Percentiles rank a stretch among this genome's conserved stretches.
phyloP scores from a whole-genome alignment of 75 land plant species.

The Cryptomeria japonica region DNA sequence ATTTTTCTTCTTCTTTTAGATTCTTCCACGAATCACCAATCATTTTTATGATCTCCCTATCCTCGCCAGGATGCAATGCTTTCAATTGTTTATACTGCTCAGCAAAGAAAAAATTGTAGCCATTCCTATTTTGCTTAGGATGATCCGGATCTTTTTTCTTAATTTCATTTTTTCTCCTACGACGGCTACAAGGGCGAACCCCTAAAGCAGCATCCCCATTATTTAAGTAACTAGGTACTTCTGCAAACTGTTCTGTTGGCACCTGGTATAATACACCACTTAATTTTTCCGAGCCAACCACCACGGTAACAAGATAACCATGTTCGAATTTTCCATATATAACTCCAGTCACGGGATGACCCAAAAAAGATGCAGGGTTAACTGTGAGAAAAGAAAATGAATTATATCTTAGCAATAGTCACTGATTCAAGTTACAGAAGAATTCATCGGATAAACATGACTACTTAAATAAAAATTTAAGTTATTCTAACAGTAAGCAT shows the following conservation, averaged over 20 bases:
- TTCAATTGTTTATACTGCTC: slow-evolving; percentile 66
- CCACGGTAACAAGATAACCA: slow-evolving; percentile 84
- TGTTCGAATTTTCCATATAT: slow-evolving; percentile 92
- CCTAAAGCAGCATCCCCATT: slow-evolving; percentile 21
- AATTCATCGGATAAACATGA: not conserved
- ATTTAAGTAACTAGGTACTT: not conserved
- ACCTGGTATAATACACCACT: slow-evolving; percentile 82
- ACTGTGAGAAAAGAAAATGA: slow-evolving; percentile 11
- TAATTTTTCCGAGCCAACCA: slow-evolving; percentile 63
- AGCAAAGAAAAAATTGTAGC: slow-evolving; percentile 83
- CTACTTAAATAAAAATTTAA: not conserved
- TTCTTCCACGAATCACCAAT: slow-evolving; percentile 93
- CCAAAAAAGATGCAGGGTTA: slow-evolving; percentile 28
- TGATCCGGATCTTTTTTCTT: slow-evolving; percentile 72
- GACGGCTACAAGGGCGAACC: slow-evolving; percentile 32
- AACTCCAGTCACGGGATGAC: slow-evolving; percentile 61
- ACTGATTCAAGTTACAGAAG: not conserved
- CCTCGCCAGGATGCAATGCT: slow-evolving; percentile 59
- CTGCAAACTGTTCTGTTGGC: slow-evolving; percentile 36
- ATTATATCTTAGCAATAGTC: not conserved
- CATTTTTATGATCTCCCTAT: slow-evolving; percentile 83
- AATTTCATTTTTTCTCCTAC: slow-evolving; percentile 47
- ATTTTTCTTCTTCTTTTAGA: slow-evolving; percentile 65
- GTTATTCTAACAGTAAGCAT: not conserved
- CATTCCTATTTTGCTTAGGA: slow-evolving; percentile 82